A percentile compares a stretch with the other conserved stretches of the same genome.
Conservation (phyloP, 2,329 filamentous ascomycete genomes). For the Bretziella fagacearum region DNA sequence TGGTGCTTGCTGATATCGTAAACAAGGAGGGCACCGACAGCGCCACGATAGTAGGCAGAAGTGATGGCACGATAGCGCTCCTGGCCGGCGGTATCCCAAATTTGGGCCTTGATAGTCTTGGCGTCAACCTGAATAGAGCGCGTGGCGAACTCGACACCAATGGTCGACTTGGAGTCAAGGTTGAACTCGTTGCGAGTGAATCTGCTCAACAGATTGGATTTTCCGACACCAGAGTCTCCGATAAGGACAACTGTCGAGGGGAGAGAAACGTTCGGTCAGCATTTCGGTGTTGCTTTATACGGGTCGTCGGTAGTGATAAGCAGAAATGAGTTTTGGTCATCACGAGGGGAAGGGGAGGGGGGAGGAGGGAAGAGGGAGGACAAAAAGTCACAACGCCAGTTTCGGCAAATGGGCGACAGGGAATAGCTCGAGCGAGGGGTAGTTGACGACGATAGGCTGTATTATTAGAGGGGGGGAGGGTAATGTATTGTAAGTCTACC, state of each 20-base stretch:
- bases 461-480: constrained; percentile 18
- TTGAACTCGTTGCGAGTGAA: constrained; percentile 99
- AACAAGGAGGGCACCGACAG: constrained; percentile 89
- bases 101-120: constrained; percentile 99
- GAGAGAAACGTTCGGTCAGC: constrained; percentile 5
- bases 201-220: constrained; percentile 98
- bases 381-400: not conserved
- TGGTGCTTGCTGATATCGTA: constrained; percentile 99
- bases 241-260: constrained; percentile 69
- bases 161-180: constrained; percentile 97
- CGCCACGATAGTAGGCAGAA: constrained; percentile 95
- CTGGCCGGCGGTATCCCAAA: constrained; percentile 98
- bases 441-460: not conserved
- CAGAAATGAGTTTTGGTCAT: not conserved
- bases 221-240: constrained; percentile 97
- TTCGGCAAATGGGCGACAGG: constrained; percentile 2
- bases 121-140: constrained; percentile 96
- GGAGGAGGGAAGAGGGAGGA: constrained; percentile 20
- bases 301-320: constrained; percentile 3
- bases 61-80: constrained; percentile 98
- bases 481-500: constrained; percentile 34
- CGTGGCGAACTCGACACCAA: constrained; percentile 97
- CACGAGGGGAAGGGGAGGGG: constrained; percentile 16
- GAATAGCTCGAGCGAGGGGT: constrained; percentile 13
- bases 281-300: constrained; percentile 15